Evolutionary conservation across 2,329 filamentous ascomycete genomes (phyloP).

Genomic region (Aureobasidium sp.): DNA sequence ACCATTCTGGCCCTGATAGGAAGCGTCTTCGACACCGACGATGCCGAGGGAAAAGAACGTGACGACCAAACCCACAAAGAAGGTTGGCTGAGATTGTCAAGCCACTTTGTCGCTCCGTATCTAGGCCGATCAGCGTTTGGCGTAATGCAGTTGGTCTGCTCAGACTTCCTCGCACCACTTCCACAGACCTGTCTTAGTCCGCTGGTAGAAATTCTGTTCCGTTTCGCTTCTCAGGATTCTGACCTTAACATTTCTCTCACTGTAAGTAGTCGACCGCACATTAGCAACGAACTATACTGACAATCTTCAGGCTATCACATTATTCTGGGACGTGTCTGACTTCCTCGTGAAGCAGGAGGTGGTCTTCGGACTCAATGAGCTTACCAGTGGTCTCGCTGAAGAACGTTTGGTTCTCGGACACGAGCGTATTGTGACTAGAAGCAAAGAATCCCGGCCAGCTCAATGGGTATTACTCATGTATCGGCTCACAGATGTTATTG

Average conservation of each 20-base stretch:
- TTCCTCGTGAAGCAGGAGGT: constrained; percentile 57
- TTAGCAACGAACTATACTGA: not conserved
- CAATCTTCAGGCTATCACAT: constrained; percentile 66
- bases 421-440: constrained; percentile 2
- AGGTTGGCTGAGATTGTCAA: constrained; percentile 25
- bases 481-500: constrained; percentile 63
- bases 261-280: constrained; percentile 40
- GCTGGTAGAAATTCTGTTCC: constrained; percentile 82
- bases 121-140: constrained; percentile 82
- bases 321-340: constrained; percentile 93
- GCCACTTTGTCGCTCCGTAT: constrained; percentile 54
- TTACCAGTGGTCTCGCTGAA: constrained; percentile 36
- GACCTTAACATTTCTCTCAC: constrained; percentile 95
- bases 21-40: constrained; percentile 59
- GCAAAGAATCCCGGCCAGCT: constrained; percentile 54
- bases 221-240: constrained; percentile 81
- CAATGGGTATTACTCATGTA: constrained; percentile 73
- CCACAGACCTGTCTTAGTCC: constrained; percentile 63
- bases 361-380: constrained; percentile 28
- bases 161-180: constrained; percentile 76
- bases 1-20: constrained; percentile 78
- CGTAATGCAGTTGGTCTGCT: constrained; percentile 86
- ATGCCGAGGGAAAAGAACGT: constrained; percentile 16
- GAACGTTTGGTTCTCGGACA: constrained; percentile 11
- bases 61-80: not conserved